A percentile compares a stretch with the other conserved stretches of the same genome.
Evolutionary conservation across 495 filamentous ascomycete species (phyloP).

Genomic region (Friedmanniomyces simplex): DNA sequence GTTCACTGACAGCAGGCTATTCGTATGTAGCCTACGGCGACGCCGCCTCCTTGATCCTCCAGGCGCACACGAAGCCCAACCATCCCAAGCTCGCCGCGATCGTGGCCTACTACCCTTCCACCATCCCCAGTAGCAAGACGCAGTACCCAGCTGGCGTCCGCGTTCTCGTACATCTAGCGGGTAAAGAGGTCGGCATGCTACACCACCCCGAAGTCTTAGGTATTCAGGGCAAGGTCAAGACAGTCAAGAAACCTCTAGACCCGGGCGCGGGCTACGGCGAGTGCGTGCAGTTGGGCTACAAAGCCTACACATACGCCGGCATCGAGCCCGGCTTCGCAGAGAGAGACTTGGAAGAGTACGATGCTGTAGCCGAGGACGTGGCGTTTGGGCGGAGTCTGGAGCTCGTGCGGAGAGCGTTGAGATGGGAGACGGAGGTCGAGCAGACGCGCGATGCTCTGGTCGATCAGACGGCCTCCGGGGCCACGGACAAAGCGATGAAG

Average conservation of each 20-base stretch:
- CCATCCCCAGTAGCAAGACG: slow-evolving; percentile 20
- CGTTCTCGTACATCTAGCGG: slow-evolving; percentile 39
- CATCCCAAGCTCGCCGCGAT: slow-evolving; percentile 38
- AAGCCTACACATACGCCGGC: slow-evolving; percentile 33
- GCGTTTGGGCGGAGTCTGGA: slow-evolving; percentile 42
- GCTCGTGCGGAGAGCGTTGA: slow-evolving; percentile 43
- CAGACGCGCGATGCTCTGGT: slow-evolving; percentile 48
- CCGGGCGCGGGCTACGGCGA: slow-evolving; percentile 46
- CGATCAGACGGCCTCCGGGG: slow-evolving; percentile 37
- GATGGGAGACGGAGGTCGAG: slow-evolving; percentile 50
- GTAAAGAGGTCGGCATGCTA: slow-evolving; percentile 25
- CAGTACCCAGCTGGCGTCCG: slow-evolving; percentile 32
- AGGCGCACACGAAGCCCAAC: slow-evolving; percentile 26
- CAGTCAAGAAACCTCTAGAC: slow-evolving; percentile 38
- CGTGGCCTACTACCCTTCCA: slow-evolving; percentile 31
- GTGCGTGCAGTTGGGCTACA: slow-evolving; percentile 34
- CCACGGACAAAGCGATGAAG: slow-evolving; percentile 50
- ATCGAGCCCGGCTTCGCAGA: slow-evolving; percentile 41
- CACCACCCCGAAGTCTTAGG: slow-evolving; percentile 45
- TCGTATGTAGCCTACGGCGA: slow-evolving; percentile 29
- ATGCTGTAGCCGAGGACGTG: slow-evolving; percentile 36
- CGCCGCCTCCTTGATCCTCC: slow-evolving; percentile 30
- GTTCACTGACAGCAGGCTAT: not conserved
- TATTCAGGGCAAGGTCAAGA: slow-evolving; percentile 50
- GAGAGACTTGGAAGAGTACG: slow-evolving; percentile 42